Percentiles rank a stretch among this genome's conserved stretches.
Conservation (phyloP, 495 filamentous ascomycete genomes). For the Xylaria cubensis region DNA sequence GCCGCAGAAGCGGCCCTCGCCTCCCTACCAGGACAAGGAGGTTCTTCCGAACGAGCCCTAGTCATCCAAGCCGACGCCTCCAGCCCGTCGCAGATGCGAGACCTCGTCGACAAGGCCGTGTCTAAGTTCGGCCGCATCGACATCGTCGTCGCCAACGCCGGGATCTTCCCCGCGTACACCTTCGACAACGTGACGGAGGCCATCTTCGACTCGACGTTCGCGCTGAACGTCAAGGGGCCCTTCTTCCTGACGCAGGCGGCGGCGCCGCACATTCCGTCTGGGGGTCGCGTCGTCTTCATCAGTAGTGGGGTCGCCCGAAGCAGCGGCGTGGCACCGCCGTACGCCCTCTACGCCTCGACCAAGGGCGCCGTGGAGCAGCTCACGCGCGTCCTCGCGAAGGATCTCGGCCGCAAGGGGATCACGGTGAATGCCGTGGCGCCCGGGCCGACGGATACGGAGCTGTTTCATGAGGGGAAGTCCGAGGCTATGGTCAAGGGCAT, state of each 20-base stretch:
- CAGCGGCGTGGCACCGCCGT: constrained; percentile 56
- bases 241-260: constrained; percentile 69
- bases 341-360: constrained; percentile 64
- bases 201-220: constrained; percentile 61
- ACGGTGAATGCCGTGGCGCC: constrained; percentile 69
- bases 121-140: constrained; percentile 69
- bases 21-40: constrained; percentile 45
- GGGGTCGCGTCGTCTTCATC: constrained; percentile 66
- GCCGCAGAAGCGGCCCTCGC: constrained; percentile 62
- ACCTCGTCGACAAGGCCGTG: constrained; percentile 65
- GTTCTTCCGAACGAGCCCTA: constrained; percentile 52
- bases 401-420: constrained; percentile 64
- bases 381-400: constrained; percentile 66
- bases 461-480: constrained; percentile 66
- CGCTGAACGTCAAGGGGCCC: constrained; percentile 70
- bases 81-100: constrained; percentile 61
- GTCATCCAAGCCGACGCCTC: constrained; percentile 70
- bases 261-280: constrained; percentile 60
- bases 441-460: constrained; percentile 67
- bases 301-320: constrained; percentile 57
- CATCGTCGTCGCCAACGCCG: constrained; percentile 68
- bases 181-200: constrained; percentile 62
- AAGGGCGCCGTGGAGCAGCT: constrained; percentile 77
- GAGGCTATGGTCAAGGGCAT: constrained; percentile 62
- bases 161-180: constrained; percentile 54